Percentiles rank a stretch among this genome's conserved stretches.
Conservation (phyloP, 225 moss, liverwort and hornwort species). For the Sphagnum contortum region DNA sequence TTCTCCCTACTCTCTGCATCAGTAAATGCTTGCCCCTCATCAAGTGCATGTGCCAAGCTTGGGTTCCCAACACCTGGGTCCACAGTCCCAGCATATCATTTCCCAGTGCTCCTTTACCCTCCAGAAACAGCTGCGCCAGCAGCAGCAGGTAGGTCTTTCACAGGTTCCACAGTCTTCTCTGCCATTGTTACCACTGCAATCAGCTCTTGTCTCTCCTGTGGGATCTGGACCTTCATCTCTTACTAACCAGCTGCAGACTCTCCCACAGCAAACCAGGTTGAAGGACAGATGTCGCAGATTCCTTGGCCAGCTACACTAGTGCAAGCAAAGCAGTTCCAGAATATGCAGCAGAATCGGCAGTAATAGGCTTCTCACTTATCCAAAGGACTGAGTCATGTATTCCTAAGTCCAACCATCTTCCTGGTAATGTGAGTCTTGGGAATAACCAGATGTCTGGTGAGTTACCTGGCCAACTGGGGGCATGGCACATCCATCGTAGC, state of each 20-base stretch:
- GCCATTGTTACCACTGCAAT: conserved; percentile 14
- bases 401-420: conserved; percentile 6
- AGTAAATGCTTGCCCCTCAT: conserved; percentile 20
- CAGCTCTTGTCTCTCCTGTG: conserved; percentile 16
- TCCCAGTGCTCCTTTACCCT: conserved; percentile 14
- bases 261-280: conserved; percentile 8
- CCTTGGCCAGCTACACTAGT: conserved; percentile 18
- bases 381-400: conserved; percentile 15
- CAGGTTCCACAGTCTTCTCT: conserved; percentile 15
- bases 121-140: conserved; percentile 8
- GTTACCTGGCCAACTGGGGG: too few species aligned
- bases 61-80: conserved; percentile 14
- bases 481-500: too few species aligned
- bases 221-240: conserved; percentile 13
- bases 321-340: conserved; percentile 25
- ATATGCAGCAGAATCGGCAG: conserved; percentile 12
- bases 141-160: conserved; percentile 10
- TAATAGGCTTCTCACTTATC: conserved; percentile 7
- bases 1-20: conserved; percentile 16
- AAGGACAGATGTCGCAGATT: conserved; percentile 13
- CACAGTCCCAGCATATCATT: conserved; percentile 23
- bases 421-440: conserved; percentile 2
- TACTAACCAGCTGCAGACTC: conserved; percentile 6
- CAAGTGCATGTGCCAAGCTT: conserved; percentile 10
- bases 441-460: too few species aligned